Evolutionary conservation across 768 basidiomycete genomes (phyloP), one percentile per base, ranked within the genome.

Genomic region (Termitomyces titanicus): DNA sequence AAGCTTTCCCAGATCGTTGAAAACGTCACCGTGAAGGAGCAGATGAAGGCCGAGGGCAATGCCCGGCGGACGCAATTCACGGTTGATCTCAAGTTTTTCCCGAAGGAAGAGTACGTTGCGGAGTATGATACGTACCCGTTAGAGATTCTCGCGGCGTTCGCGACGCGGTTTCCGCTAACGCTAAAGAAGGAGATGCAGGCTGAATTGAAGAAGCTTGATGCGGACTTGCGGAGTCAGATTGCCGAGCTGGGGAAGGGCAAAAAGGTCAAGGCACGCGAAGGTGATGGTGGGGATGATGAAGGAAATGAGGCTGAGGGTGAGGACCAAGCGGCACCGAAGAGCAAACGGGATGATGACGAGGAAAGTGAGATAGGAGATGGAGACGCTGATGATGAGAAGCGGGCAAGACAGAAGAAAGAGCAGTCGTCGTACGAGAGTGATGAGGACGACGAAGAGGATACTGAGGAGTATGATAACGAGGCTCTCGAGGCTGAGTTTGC

Each of bases 1-100:
- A 84, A 88, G 9, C 81, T 98, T 20, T 89, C 95, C 5, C 92
- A 98, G 68, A 75, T 98, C 31, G 81, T 97, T 49, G 90, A 98
- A 59, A 79, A 78, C 48, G 87, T 96, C 44, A 76, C 74, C 0
- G 94, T 99, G 13, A 88, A 81, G 47, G 95, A 99, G 69, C 77
- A 79, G 34, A 77, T 96, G 18, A 80, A 77, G 15, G 78, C 81
- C 25, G 83, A 86, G 57, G 83, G 82, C 47, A 78, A 82, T 45
- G 79, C 85, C 1, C 84, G 95, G 39, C 80, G 83, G 56, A 90
- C 92, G 45, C 80, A 85, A 44, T 96, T 94, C 76, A 85, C 79
- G 2, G 81, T 98, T 55, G 73, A 86, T 33, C 83, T 98, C 60
- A 76, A 79, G 44, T 91, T 99, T 73, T 98, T 92, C 74, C 93